Base-by-base conservation (phyloP, 345 rosid species). In the Rubroshorea leprosula region DNA sequence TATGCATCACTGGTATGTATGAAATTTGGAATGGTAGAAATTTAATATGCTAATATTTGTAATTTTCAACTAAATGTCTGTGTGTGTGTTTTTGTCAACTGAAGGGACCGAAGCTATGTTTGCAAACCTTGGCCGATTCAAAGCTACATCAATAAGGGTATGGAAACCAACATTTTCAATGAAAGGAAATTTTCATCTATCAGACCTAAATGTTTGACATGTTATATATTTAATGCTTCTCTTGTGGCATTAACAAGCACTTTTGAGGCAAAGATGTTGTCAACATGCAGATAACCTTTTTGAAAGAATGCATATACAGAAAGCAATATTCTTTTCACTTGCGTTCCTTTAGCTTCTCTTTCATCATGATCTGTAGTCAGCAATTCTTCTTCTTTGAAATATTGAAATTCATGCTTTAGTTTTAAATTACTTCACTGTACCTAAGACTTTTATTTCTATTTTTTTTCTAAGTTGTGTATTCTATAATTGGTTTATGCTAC, bases 91-190 rank as follows among this genome's bases (percentile, higher is more conserved):
- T 77, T 56, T 63, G 70, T 41, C 15, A 51, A 55, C 51, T 80
- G 63, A 86, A 89, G 99, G 99, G 73, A 77, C 83, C 52, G 97
- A 89, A 70, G 89, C 81, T 63, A 78, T 89, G 69, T 87, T 85
- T 79, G 77, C 84, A 13, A 86, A 79, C 58, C 78, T 83, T 49
- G 99, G 97, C 68, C 89, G 81, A 46, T 87, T 83, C 63, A 68
- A 89, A 24, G 83, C 85, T 56, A 68, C 88, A 55, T 83, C 99
- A 52, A 71, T 89, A 62, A 76, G 91, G 86, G 97, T 89, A 83
- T 54, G 76, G 45, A 35, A 61, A 27, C 21, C 46, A 46, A 26
- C 53, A 22, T 6, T 49, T 50, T n/a, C n/a, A n/a, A 51, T 46
- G 24, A 45, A 23, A 22, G 38, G 16, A 2, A 51, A 21, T 46